Percentiles rank a stretch among this genome's conserved stretches.
These are phyloP conservation scores for Oryza coarctata DNA, from an alignment of 176 grass and related monocot species.

Conservation along the genomic window DNA sequence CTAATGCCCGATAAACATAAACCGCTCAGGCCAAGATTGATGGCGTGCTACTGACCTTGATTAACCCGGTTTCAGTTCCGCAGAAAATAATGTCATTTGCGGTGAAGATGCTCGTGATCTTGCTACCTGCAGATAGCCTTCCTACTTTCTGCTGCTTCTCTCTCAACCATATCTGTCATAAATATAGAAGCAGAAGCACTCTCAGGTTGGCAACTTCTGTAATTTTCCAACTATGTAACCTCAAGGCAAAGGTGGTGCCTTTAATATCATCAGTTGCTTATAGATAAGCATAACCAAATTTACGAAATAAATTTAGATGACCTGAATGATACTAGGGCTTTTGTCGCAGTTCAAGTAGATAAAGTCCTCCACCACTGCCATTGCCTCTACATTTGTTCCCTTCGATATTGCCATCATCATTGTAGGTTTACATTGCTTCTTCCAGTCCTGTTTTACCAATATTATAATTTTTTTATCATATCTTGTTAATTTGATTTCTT, in stretches of 20 bases:
- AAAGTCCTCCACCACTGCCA: slow-evolving; percentile 91
- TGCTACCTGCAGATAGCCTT: slow-evolving; percentile 82
- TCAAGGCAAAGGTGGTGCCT: not conserved
- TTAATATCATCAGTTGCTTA: not conserved
- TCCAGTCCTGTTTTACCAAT: slow-evolving; percentile 70
- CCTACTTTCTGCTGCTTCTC: slow-evolving; percentile 86
- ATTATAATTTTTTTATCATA: not conserved
- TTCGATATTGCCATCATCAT: slow-evolving; percentile 53
- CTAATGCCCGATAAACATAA: not conserved
- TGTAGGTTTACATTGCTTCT: slow-evolving; percentile 53
- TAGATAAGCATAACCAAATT: not conserved
- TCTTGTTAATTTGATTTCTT: slow-evolving; percentile 11
- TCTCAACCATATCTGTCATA: slow-evolving; percentile 87
- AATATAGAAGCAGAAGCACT: slow-evolving; percentile 32
- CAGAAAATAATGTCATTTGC: slow-evolving; percentile 89
- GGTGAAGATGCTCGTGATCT: slow-evolving; percentile 73
- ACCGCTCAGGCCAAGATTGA: not conserved
- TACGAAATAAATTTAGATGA: slow-evolving; percentile 7
- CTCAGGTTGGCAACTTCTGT: slow-evolving; percentile 18
- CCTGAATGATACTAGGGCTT: slow-evolving; percentile 75
- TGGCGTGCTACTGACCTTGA: slow-evolving; percentile 58
- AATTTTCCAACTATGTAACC: not conserved
- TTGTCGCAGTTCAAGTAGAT: slow-evolving; percentile 88
- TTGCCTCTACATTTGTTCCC: slow-evolving; percentile 56
- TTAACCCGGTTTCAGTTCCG: slow-evolving; percentile 74